phyloP scores from a whole-genome alignment of 306 rosid genomes.

The Lathyrus tuberosus region DNA sequence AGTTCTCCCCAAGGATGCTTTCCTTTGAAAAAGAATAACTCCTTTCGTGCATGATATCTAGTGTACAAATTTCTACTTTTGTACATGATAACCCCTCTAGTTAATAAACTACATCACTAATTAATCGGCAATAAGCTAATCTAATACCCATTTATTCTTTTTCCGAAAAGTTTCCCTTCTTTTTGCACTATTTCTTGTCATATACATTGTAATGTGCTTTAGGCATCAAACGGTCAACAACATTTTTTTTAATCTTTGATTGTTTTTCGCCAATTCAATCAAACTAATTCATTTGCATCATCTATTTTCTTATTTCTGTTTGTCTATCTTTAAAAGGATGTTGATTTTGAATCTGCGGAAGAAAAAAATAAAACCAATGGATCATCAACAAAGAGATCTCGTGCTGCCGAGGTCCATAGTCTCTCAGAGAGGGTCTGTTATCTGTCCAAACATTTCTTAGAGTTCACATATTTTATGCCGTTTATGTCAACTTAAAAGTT shows the following conservation, averaged over 20 bases:
- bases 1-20: background rate
- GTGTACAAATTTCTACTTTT: background rate
- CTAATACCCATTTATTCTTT: no score
- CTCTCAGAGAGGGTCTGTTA: slow-evolving; percentile 93
- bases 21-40: background rate
- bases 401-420: slow-evolving; percentile 95
- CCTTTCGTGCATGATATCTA: background rate
- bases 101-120: no score
- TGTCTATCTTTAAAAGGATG: slow-evolving; percentile 54
- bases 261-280: slow-evolving; percentile 14
- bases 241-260: no score
- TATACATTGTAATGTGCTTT: no score
- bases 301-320: slow-evolving; percentile 22
- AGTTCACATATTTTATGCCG: slow-evolving; percentile 7
- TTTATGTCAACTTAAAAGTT: slow-evolving; percentile 25
- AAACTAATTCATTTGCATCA: background rate
- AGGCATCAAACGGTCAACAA: no score
- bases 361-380: slow-evolving; percentile 57
- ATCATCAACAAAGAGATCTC: slow-evolving; percentile 71
- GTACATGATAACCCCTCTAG: no score
- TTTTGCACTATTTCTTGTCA: no score
- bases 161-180: no score
- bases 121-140: no score
- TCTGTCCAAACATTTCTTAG: slow-evolving; percentile 33
- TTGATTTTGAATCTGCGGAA: slow-evolving; percentile 60